These are phyloP conservation scores for Phellinidium pouzarii DNA, from an alignment of 1,284 basidiomycete species.

Conservation along the genomic window DNA sequence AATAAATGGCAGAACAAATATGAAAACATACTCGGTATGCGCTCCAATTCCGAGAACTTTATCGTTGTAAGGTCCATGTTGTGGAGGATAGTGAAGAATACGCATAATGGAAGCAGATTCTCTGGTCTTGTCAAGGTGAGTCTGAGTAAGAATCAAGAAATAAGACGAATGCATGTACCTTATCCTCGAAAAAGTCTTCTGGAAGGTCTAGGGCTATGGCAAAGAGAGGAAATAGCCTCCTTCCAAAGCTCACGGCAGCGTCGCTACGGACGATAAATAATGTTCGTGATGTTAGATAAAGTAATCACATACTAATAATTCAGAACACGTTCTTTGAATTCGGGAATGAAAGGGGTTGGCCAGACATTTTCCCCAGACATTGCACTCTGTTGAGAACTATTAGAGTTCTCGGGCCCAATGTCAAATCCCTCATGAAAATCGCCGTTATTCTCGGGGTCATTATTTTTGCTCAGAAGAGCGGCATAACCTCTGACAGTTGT, in stretches of 20 bases:
- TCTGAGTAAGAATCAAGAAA: neutral
- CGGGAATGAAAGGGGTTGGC: too few species aligned
- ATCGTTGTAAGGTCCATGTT: constrained; percentile 50
- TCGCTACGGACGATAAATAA: neutral
- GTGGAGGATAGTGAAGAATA: constrained; percentile 77
- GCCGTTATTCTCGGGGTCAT: too few species aligned
- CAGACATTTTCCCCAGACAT: too few species aligned
- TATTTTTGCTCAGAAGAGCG: too few species aligned
- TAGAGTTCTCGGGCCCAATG: too few species aligned
- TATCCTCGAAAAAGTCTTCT: constrained; percentile 74
- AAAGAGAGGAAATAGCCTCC: constrained; percentile 74
- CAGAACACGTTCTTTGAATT: too few species aligned
- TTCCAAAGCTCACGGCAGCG: constrained; percentile 56
- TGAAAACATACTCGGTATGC: constrained; percentile 51
- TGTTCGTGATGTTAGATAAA: neutral
- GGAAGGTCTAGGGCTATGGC: constrained; percentile 74
- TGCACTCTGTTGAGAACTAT: too few species aligned
- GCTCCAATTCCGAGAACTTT: constrained; percentile 79
- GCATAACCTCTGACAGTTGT: too few species aligned
- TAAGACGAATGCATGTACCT: constrained; percentile 37
- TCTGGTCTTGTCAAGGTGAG: constrained; percentile 26
- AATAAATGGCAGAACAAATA: neutral
- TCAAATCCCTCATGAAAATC: too few species aligned
- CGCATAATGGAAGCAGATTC: constrained; percentile 66
- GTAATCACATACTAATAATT: constrained; percentile 54